A percentile compares a stretch with the other conserved stretches of the same genome.
Evolutionary conservation across 1,284 basidiomycete genomes (phyloP).

Genomic region (Marasmius sp.): DNA sequence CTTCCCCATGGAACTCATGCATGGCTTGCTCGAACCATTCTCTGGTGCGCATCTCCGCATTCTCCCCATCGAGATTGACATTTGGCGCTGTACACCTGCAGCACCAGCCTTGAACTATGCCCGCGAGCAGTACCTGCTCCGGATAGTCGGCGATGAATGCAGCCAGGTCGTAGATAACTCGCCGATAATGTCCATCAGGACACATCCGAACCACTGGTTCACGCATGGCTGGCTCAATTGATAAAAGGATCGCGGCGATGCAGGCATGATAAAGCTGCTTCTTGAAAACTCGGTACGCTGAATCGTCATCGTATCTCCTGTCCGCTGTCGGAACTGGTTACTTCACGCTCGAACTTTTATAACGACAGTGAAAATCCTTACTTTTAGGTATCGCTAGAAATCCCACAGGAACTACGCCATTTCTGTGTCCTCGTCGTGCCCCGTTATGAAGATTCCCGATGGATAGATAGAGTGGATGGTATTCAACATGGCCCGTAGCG

Average conservation of each 20-base stretch:
- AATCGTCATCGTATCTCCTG: neutral
- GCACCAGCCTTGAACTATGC: slow-evolving; percentile 12
- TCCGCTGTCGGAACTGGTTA: too few species aligned
- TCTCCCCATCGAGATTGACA: neutral
- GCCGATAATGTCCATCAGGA: slow-evolving; percentile 9
- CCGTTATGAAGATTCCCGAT: neutral
- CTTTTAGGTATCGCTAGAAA: too few species aligned
- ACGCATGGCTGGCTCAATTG: slow-evolving; percentile 3
- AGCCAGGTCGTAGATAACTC: slow-evolving; percentile 8
- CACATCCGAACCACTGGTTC: neutral
- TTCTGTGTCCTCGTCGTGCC: neutral
- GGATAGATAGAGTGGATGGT: neutral
- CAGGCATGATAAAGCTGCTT: neutral
- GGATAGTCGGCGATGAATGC: slow-evolving; percentile 15
- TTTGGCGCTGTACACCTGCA: neutral
- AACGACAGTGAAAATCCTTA: too few species aligned
- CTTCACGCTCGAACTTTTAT: too few species aligned
- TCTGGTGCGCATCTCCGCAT: neutral
- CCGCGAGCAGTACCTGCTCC: slow-evolving; percentile 6
- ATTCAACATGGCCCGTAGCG: neutral
- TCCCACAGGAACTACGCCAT: neutral
- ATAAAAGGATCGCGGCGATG: neutral
- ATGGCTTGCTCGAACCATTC: neutral
- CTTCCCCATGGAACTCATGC: neutral
- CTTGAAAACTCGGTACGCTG: neutral